Evolutionary conservation across 176 grass and related monocot genomes (phyloP), one percentile per base, ranked within the genome.

Genomic region (Microstegium vimineum): DNA sequence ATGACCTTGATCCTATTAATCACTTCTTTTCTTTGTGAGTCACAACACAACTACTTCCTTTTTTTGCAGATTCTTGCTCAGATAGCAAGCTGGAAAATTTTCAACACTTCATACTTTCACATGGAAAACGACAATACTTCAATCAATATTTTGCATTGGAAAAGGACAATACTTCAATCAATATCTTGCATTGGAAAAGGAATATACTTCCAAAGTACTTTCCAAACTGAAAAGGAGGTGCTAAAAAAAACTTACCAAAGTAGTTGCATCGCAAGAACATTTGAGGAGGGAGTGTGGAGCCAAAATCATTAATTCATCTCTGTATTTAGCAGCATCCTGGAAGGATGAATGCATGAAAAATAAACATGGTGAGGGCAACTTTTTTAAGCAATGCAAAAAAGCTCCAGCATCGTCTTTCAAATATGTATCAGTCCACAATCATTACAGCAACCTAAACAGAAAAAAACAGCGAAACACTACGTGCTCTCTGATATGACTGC

Each of bases 221-320:
- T 27, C 45, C 1, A 0, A 37, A 78, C 17, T 79, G 47, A 42
- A 86, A 69, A 15, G 10, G 23, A 26, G 18, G 37, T 72, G 35
- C 10, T 37, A 17, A 73, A 7, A 41, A 67, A 43, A 16, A 49
- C 0, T 59, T 85, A 86, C 65, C 82, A 98, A 68, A 79, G 95
- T 94, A 49, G 95, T 94, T 35, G 89, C 90, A 64, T 98, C 90
- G 11, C 92, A 93, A n/a, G 92, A 94, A 75, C 92, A 98, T 87
- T 87, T 93, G 20, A 94, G 88, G 66, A 94, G 90, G 65, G 79
- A 80, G 66, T 94, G 92, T 1, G 95, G 95, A 75, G 90, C 90
- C 81, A 98, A 35, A 79, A 89, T 74, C 71, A 79, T 87, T 69
- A 98, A 83, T 83, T 95, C 81, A 74, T 98, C 88, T 84, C 90